Conservation (phyloP, 1,139 yeast species). For the Candida mesenterica region DNA sequence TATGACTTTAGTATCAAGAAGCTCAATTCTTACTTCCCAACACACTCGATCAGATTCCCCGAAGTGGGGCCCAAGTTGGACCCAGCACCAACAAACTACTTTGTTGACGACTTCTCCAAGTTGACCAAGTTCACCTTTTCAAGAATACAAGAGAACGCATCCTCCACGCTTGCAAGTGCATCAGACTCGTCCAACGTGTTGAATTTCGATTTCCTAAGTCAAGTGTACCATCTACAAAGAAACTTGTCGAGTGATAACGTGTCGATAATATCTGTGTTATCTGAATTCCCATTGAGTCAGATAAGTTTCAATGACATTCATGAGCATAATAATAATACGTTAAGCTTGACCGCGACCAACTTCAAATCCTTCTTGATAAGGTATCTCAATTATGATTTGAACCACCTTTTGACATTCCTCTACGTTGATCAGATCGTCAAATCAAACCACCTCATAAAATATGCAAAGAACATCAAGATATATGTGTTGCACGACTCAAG, state of each 20-base stretch:
- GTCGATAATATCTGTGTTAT: slow-evolving; percentile 22
- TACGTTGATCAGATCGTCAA: slow-evolving; percentile 43
- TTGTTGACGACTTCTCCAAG: not conserved
- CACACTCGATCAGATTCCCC: too few species aligned
- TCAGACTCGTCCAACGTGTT: slow-evolving; percentile 17
- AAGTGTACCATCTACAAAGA: slow-evolving; percentile 11
- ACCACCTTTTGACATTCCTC: slow-evolving; percentile 18
- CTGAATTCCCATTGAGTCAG: slow-evolving; percentile 17
- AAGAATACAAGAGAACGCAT: not conserved
- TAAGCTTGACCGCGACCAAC: slow-evolving; percentile 3
- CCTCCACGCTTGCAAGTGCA: not conserved
- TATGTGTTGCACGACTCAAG: slow-evolving; percentile 22
- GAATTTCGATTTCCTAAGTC: slow-evolving; percentile 16
- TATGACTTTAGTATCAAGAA: slow-evolving; percentile 23
- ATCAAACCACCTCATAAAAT: slow-evolving; percentile 49
- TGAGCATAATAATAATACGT: not conserved
- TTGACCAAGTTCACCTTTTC: slow-evolving; percentile 8
- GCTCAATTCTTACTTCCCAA: slow-evolving; percentile 16
- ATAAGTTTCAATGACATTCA: slow-evolving; percentile 9
- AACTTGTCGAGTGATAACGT: slow-evolving; percentile 4
- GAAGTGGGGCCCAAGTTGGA: too few species aligned
- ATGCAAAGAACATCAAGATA: slow-evolving; percentile 44
- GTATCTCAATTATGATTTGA: slow-evolving; percentile 26
- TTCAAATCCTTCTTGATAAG: slow-evolving; percentile 22
- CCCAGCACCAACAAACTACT: too few species aligned